phyloP scores from a whole-genome alignment of 139 green algal species.

The Picochlorum sp. region DNA sequence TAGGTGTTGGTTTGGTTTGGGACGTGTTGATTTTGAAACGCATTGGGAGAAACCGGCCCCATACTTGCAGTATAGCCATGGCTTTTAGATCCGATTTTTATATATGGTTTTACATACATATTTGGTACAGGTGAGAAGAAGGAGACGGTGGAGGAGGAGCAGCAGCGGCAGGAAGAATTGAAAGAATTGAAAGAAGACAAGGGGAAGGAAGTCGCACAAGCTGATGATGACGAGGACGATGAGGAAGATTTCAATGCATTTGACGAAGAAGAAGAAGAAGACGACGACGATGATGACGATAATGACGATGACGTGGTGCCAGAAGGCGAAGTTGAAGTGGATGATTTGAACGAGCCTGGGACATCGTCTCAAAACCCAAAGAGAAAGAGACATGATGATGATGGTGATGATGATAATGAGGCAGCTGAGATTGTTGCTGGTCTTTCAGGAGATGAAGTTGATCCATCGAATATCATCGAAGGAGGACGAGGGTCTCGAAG shows the following conservation, averaged over 20 bases:
- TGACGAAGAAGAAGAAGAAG: conserved; percentile 14
- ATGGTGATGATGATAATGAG: neutral
- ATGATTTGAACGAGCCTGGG: conserved; percentile 3
- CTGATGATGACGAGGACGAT: conserved; percentile 23
- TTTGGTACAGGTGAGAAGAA: neutral
- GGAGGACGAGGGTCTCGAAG: conserved; percentile 22
- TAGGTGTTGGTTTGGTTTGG: neutral
- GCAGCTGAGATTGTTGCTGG: conserved; percentile 18
- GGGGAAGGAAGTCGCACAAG: neutral
- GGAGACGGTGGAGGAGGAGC: neutral
- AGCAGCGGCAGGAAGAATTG: conserved; percentile 11
- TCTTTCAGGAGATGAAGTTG: conserved; percentile 31
- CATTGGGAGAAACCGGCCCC: no score
- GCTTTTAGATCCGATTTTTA: no score
- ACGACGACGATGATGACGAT: conserved; percentile 7
- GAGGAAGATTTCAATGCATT: conserved; percentile 11
- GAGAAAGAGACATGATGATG: conserved; percentile 1
- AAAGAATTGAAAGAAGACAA: conserved; percentile 12
- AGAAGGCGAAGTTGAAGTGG: neutral
- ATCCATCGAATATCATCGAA: conserved; percentile 20
- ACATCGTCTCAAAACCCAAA: conserved; percentile 11
- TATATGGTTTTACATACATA: no score
- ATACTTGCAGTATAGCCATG: no score
- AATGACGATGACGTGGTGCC: conserved; percentile 1
- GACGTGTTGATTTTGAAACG: no score